Conservation (phyloP, 768 basidiomycete genomes). For the Rhodosporidiobolus sp. region DNA sequence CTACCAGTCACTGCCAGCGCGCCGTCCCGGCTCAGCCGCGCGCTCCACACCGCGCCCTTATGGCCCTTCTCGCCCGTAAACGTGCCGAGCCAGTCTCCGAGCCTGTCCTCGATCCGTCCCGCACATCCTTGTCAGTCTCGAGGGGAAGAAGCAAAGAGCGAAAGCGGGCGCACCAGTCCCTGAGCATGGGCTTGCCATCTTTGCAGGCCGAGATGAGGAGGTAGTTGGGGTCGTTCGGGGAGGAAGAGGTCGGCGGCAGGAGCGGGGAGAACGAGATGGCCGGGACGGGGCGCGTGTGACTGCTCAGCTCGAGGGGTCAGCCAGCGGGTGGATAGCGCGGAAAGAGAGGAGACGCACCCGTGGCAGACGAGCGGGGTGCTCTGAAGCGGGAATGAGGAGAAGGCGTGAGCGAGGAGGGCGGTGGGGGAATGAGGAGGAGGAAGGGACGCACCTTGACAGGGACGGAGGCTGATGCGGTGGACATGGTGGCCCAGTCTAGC, state of each 20-base stretch:
- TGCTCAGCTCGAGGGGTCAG: not conserved
- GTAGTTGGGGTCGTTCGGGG: conserved; percentile 69
- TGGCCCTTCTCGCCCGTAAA: conserved; percentile 54
- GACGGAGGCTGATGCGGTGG: not conserved
- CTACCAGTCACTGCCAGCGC: conserved; percentile 85
- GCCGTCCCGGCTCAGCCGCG: conserved; percentile 81
- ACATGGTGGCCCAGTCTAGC: not conserved
- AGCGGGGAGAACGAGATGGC: conserved; percentile 88
- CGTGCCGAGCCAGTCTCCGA: conserved; percentile 94
- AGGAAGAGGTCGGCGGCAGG: conserved; percentile 50
- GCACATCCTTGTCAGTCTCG: not conserved
- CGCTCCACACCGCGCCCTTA: conserved; percentile 91
- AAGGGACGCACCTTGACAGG: conserved; percentile 10
- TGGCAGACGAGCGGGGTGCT: conserved; percentile 37
- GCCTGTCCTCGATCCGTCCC: conserved; percentile 68
- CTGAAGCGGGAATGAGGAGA: not conserved
- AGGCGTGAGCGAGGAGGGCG: not conserved
- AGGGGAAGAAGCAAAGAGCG: not conserved
- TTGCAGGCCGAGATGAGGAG: conserved; percentile 95
- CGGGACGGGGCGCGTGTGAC: conserved; percentile 62
- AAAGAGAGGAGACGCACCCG: conserved; percentile 7
- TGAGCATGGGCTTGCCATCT: conserved; percentile 76
- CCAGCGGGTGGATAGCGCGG: not conserved
- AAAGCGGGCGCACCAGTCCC: conserved; percentile 31
- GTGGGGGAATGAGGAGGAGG: not conserved